Evolutionary conservation across 148 eudicot species (phyloP), one percentile per base, ranked within the genome.

Genomic region (Vaccinium darrowii): DNA sequence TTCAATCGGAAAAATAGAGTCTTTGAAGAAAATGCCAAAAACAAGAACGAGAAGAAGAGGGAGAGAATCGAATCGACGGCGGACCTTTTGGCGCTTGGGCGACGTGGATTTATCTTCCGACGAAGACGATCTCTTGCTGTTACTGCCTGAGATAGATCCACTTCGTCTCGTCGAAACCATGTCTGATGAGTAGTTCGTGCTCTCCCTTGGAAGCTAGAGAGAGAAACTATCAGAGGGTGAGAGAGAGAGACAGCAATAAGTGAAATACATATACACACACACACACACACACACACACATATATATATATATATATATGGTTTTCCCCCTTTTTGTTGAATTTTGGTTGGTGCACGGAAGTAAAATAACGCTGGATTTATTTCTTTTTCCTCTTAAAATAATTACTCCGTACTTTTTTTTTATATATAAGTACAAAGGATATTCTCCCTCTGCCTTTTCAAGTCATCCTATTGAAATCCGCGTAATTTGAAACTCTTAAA

Each of bases 111-210:
- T 92, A 16, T 89, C 86, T 1, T 91, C 97, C 8, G 92, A 78
- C 1, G 94, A 90, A 0, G 93, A 85, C 8, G 94, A 86, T 80
- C 90, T 83, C 85, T 92, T 92, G 65, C 63, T 78, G 81, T 84
- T 86, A 83, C 83, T 89, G 67, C 76, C 84, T 11, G 96, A 88
- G 79, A 90, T 87, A 87, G 97, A 93, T 93, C 97, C 97, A 86
- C 93, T 93, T 33, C 98, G 91, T 49, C 98, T 88, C 80, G 98
- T 95, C 77, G 98, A 93, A 51, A 95, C 98, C 98, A 95, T 95
- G 85, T 62, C 89, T 86, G 81, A 65, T 65, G 23, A 69, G 18
- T 69, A 25, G 53, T 81, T 73, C 83, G 87, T 60, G 50, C 79
- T 56, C 83, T 85, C 81, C 36, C 83, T 71, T 14, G 73, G 67